Evolutionary conservation across 345 rosid genomes (phyloP).

Genomic region (Rubroshorea leprosula): DNA sequence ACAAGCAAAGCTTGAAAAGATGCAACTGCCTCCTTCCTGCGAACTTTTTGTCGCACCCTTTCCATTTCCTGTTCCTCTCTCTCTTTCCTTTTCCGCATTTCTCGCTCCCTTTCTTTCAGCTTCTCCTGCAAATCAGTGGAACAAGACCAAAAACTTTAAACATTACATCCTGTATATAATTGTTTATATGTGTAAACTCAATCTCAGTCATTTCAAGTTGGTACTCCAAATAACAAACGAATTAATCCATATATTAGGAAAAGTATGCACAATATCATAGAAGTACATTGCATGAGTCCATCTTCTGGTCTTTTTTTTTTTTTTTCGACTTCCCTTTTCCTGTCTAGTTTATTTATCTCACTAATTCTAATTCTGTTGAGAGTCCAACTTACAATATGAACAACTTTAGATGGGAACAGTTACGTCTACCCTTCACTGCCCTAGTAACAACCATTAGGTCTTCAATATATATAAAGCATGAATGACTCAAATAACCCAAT

Average conservation of each 20-base stretch:
- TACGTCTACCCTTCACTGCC: neutral
- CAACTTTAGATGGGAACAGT: neutral
- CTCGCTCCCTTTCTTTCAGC: slow-evolving; percentile 85
- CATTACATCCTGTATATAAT: neutral
- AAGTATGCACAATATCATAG: neutral
- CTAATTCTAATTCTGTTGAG: neutral
- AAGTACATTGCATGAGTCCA: neutral
- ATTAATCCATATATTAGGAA: neutral
- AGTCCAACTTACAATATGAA: neutral
- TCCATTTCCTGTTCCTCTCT: slow-evolving; percentile 96
- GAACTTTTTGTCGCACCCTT: slow-evolving; percentile 77
- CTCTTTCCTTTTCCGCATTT: slow-evolving; percentile 84
- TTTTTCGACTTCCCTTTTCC: neutral
- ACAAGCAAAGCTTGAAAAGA: slow-evolving; percentile 95
- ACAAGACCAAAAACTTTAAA: neutral
- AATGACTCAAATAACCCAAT: neutral
- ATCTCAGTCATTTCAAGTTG: neutral
- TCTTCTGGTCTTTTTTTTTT: neutral
- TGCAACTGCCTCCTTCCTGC: slow-evolving; percentile 81
- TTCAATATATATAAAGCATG: neutral
- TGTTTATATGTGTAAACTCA: neutral
- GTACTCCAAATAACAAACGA: neutral
- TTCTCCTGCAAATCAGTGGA: slow-evolving; percentile 46
- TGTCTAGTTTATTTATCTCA: neutral
- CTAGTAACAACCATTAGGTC: neutral